Conservation (phyloP, 345 rosid species). For the Pistacia vera region DNA sequence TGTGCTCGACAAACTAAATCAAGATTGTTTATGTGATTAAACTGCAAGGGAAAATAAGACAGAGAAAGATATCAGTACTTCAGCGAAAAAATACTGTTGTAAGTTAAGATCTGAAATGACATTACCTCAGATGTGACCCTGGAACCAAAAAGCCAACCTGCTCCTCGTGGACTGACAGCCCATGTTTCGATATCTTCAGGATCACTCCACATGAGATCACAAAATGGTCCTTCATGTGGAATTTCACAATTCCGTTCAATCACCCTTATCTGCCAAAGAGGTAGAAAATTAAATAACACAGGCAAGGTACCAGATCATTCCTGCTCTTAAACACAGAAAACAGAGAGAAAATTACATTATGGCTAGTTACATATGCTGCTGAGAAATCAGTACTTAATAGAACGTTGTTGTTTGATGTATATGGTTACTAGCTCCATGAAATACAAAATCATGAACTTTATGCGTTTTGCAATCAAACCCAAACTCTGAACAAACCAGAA, state of each 20-base stretch:
- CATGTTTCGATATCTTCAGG: constrained; percentile 99
- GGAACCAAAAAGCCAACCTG: constrained; percentile 99
- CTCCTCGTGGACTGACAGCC: constrained; percentile 99
- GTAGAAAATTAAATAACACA: neutral
- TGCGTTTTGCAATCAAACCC: neutral
- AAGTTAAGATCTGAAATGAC: constrained; percentile 4
- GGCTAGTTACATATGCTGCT: neutral
- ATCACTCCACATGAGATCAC: constrained; percentile 99
- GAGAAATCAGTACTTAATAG: neutral
- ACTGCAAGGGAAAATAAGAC: constrained; percentile 51
- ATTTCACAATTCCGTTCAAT: constrained; percentile 96
- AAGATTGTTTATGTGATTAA: constrained; percentile 91
- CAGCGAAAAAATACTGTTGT: neutral
- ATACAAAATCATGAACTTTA: neutral
- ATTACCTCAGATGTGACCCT: constrained; percentile 97
- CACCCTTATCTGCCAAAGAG: constrained; percentile 74
- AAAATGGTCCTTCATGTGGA: constrained; percentile 99
- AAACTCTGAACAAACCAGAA: neutral
- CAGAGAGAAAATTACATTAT: neutral
- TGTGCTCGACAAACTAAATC: constrained; percentile 98
- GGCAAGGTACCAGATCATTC: constrained; percentile 9
- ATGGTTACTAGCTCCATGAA: neutral
- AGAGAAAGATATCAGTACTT: constrained; percentile 21
- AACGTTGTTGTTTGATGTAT: neutral
- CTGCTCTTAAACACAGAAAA: constrained; percentile 11